phyloP scores from a whole-genome alignment of 2,329 filamentous ascomycete species.

The Colletotrichum euphorbiae region DNA sequence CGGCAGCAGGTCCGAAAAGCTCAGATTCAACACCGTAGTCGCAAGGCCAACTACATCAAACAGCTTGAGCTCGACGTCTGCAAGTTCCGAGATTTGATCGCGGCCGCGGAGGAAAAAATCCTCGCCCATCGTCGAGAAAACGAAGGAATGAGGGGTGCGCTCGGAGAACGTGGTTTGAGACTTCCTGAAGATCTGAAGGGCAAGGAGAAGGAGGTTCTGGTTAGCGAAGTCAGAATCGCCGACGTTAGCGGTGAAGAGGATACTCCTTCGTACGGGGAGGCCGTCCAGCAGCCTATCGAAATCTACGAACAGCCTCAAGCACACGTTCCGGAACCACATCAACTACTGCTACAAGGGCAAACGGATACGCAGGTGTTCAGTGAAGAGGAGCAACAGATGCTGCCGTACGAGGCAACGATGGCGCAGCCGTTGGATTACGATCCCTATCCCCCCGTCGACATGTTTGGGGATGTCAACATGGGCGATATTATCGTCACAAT shows the following conservation, averaged over 20 bases:
- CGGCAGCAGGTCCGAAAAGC: conserved; percentile 65
- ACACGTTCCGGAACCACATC: background rate
- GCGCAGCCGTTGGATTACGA: conserved; percentile 22
- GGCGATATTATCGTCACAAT: conserved; percentile 56
- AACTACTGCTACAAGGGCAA: background rate
- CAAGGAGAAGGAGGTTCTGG: conserved; percentile 1
- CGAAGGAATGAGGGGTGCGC: conserved; percentile 52
- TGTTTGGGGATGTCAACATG: conserved; percentile 51
- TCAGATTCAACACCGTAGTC: conserved; percentile 66
- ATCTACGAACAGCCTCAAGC: background rate
- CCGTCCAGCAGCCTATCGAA: background rate
- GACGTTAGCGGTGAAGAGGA: background rate
- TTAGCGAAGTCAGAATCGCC: background rate
- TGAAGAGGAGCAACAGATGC: conserved; percentile 19
- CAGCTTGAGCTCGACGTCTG: conserved; percentile 65
- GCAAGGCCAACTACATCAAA: conserved; percentile 66
- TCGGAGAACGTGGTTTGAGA: conserved; percentile 45
- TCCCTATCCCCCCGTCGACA: conserved; percentile 40
- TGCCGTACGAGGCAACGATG: conserved; percentile 24
- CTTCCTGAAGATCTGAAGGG: conserved; percentile 18
- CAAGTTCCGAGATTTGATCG: conserved; percentile 60
- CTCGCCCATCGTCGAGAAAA: conserved; percentile 56
- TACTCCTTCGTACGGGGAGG: background rate
- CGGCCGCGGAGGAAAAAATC: conserved; percentile 54
- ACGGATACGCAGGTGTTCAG: background rate